Percentiles rank a stretch among this genome's conserved stretches.
These are phyloP conservation scores for Poterioochromonas sp. DNA, from an alignment of 352 stramenopile species.

Conservation along the genomic window DNA sequence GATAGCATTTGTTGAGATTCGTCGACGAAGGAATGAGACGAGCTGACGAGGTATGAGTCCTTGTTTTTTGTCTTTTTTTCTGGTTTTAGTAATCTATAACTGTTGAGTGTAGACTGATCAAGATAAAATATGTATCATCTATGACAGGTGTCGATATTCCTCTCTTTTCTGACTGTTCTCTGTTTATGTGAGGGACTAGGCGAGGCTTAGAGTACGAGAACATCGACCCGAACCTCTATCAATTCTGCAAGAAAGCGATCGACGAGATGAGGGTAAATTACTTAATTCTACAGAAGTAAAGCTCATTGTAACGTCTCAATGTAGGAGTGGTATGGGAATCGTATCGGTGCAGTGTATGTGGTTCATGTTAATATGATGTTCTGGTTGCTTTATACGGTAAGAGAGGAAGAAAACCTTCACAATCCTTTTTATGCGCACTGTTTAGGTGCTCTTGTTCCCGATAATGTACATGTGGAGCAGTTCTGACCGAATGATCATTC, in stretches of 20 bases:
- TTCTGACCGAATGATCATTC: neutral
- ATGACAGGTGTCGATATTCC: neutral
- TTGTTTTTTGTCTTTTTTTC: neutral
- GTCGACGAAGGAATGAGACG: neutral
- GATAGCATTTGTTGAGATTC: neutral
- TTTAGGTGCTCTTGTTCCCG: neutral
- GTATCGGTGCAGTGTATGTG: conserved; percentile 4
- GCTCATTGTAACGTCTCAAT: neutral
- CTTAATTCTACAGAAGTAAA: neutral
- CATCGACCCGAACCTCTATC: conserved; percentile 23
- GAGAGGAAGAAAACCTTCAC: neutral
- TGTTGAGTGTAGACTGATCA: neutral
- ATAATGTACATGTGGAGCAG: neutral
- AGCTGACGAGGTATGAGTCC: neutral
- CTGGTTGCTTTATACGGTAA: neutral
- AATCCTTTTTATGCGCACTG: neutral
- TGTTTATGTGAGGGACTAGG: neutral
- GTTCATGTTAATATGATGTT: neutral
- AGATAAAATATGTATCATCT: conserved; percentile 22
- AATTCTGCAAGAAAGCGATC: neutral
- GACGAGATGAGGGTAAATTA: conserved; percentile 3
- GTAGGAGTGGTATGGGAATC: conserved; percentile 14
- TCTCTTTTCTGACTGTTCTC: neutral
- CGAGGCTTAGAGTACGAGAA: conserved; percentile 2
- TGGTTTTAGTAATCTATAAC: neutral